Base-by-base conservation (phyloP, 768 basidiomycete genomes). In the Rhodosporidiobolus sp. region DNA sequence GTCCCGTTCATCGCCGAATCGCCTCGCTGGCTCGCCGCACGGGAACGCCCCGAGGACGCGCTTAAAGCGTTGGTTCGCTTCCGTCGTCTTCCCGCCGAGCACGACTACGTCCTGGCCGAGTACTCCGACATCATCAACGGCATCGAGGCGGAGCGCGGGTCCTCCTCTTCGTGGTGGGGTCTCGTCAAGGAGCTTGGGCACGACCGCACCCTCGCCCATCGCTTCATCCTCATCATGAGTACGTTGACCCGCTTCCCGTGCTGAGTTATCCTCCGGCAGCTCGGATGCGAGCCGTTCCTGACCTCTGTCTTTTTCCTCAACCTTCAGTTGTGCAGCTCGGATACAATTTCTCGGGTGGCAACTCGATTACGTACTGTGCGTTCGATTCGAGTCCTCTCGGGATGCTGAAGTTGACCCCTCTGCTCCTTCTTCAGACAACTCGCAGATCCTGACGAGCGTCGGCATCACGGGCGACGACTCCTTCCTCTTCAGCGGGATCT, bases 1-100 rank as follows among this genome's bases (percentile, higher is more conserved):
- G 82, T 88, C 63, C 84, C 80, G 77, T 85, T 86, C 77, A 81
- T 88, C 22, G 87, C 87, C 4, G 88, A 89, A 76, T 87, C 86
- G 19, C 88, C 88, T 22, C 84, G 86, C 50, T 88, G 87, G 87
- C 83, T 88, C 9, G 82, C 88, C 43, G 85, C 86, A 4, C 84
- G 84, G 59, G 87, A 87, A 34, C 84, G 86, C 24, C 79, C 79
- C 3, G 82, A 83, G 0, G 86, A 87, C 70, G 87, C 86, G 0
- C 78, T 38, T 6, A 30, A 58, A 35, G 26, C 32, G 7, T 35
- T 58, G 19, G 56, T 43, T 11, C 32, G 38, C 20, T 24, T 58
- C 24, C 32, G 56, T 8, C 2, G 35, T 1, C 56, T 58, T 17
- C 56, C 56, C 4, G 24, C 38, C 20, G 56, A 58, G 7, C 56